Base-by-base conservation (phyloP, 1,284 basidiomycete genomes). In the Malassezia nana region DNA sequence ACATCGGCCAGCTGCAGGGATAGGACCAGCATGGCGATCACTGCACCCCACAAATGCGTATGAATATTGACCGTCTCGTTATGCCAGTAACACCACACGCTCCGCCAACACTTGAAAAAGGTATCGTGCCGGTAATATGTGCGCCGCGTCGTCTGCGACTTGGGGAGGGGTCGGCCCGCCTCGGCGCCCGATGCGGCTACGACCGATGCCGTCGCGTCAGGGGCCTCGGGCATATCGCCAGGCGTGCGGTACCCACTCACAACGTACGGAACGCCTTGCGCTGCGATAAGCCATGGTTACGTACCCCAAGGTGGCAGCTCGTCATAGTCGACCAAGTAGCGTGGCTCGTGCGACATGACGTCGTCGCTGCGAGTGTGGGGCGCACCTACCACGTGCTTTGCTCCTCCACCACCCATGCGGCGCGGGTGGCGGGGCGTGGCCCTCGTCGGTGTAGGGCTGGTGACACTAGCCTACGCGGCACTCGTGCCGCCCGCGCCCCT, bases 11-110 rank as follows among this genome's bases (percentile, higher is more conserved):
- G 41, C 46, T 71, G 68, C 32, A 65, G 52, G 6, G 42, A 26
- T 80, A 52, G 77, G 64, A 83, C 80, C 16, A 77, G 65, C 29
- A 77, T 52, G 69, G 89, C 89, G 47, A 86, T 67, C 10, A 83
- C 67, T 15, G 84, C 83, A 26, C 84, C 87, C 78, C 82, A 81
- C 7, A 90, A 78, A 69, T 92, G 89, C 47, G 81, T 86, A 75
- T 90, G 87, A 48, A 92, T 89, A 75, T 94, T 92, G 58, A 92
- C 87, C 1, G 70, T 68, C 52, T 74, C 72, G 47, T 74, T 74
- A 51, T 74, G 72, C 60, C 65, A 66, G 52, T 71, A 74, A 12
- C 50, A 46, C 68, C 68, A 74, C n/a, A 74, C 51, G 39, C 66
- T 69, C 5, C 53, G 31, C 69, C 66, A 71, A 58, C 72, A 74